phyloP scores from a whole-genome alignment of 768 basidiomycete species.

The Suillus plorans region DNA sequence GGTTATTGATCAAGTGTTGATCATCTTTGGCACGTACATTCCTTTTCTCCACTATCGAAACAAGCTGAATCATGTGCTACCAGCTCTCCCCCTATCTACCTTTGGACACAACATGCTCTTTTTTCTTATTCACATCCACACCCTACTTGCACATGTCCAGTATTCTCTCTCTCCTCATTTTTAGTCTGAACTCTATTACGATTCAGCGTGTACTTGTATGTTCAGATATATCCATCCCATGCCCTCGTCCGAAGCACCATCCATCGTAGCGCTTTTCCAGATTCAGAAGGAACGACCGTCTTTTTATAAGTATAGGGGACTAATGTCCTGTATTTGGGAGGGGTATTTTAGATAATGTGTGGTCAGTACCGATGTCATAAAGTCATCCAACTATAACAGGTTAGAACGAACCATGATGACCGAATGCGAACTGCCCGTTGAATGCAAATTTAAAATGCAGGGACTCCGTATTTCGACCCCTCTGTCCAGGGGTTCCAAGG shows the following conservation, averaged over 20 bases:
- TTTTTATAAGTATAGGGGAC: neutral
- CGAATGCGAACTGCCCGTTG: neutral
- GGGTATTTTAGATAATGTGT: neutral
- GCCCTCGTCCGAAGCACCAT: neutral
- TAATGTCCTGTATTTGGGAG: neutral
- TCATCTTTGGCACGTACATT: neutral
- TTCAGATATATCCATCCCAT: conserved; percentile 1
- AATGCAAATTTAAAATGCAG: neutral
- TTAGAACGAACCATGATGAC: neutral
- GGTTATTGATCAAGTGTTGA: conserved; percentile 1
- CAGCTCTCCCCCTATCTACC: neutral
- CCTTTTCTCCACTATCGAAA: conserved; percentile 3
- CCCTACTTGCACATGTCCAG: neutral
- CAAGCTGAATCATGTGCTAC: neutral
- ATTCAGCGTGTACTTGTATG: conserved; percentile 23
- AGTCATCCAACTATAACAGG: neutral
- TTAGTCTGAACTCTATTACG: conserved; percentile 10
- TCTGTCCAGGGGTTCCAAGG: too few species aligned
- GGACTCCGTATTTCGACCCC: neutral
- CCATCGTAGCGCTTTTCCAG: neutral
- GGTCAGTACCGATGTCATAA: neutral
- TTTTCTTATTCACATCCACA: conserved; percentile 1
- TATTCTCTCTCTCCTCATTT: conserved; percentile 2
- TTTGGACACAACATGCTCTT: neutral
- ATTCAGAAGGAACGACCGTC: neutral